These are phyloP conservation scores for Dictyostelium capitatum DNA, from an alignment of 78 protist genomes.

Conservation along the genomic window DNA sequence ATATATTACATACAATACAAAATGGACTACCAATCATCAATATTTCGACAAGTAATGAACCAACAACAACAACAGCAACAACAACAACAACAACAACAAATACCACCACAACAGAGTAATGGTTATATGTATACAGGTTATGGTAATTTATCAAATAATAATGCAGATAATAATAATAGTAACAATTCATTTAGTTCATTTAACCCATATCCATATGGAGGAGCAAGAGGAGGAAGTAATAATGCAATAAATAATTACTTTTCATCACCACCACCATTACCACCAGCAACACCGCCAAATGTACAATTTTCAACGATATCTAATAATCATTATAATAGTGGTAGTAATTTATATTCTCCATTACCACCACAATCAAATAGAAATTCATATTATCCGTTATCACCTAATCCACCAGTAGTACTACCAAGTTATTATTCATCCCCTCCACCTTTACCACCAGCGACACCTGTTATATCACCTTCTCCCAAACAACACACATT, in stretches of 20 bases:
- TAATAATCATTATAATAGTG: not conserved
- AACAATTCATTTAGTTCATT: not conserved
- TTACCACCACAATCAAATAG: not conserved
- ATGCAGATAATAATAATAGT: not conserved
- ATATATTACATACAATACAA: not conserved
- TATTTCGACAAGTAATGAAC: constrained; percentile 6
- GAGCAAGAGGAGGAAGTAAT: not conserved
- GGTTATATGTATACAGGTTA: not conserved
- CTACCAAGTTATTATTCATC: not conserved
- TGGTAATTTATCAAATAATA: not conserved
- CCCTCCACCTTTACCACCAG: not conserved
- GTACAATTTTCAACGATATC: not conserved
- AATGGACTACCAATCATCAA: constrained; percentile 21
- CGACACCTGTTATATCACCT: not conserved
- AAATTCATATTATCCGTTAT: not conserved
- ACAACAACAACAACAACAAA: not conserved
- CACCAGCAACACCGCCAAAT: not conserved
- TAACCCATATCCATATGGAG: constrained; percentile 7
- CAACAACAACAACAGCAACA: constrained; percentile 12
- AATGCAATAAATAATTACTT: not conserved
- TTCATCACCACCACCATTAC: not conserved
- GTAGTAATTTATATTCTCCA: not conserved
- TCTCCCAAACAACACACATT: not conserved
- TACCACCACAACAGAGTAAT: not conserved
- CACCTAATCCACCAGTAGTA: not conserved